Evolutionary conservation across 108 stramenopile genomes (phyloP), one percentile per base, ranked within the genome.

Genomic region (Nannochloropsis gaditana): DNA sequence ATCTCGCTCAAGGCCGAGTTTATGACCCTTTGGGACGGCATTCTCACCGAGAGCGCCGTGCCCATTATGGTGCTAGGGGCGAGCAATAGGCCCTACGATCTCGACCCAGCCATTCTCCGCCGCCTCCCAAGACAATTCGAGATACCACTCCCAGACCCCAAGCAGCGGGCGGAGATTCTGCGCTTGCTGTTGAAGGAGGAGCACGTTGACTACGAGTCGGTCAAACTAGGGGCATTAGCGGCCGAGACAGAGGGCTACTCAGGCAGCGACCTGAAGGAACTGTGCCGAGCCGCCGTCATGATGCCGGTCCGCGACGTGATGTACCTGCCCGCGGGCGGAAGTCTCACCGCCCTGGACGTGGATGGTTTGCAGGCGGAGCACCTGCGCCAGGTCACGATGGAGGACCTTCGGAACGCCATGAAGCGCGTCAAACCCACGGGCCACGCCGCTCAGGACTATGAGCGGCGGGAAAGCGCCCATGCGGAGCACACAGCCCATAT

Each of bases 1-100:
- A 44, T 42, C 42, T 92, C 94, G 41, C 92, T 98, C 88, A 96
- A 98, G 91, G 92, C 95, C 9, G 95, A 96, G 89, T 98, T 99
- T 86, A 87, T 99, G 86, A 95, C 95, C 3, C 86, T 96, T n/a
- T 98, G 97, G 97, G 98, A 99, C 89, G 98, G 98, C 15, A 73
- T 95, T 81, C 82, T 92, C 83, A 92, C 91, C 43, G 92, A 79
- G 43, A 41, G 47, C 80, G 82, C 84, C 43, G 84, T 88, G 15
- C 93, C 92, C 59, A 94, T 98, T 44, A 91, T 98, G 79, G 96
- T 98, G 2, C 87, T 98, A 83, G 98, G 96, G 11, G 96, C 96
- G 6, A 98, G 96, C 45, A 98, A 98, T 85, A 93, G 96, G 3
- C 98, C 98, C 2, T 93, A 92, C 84, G 93, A 95, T 84, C 92